Evolutionary conservation across 441 rosid species (phyloP).

Genomic region (Viola pubescens): DNA sequence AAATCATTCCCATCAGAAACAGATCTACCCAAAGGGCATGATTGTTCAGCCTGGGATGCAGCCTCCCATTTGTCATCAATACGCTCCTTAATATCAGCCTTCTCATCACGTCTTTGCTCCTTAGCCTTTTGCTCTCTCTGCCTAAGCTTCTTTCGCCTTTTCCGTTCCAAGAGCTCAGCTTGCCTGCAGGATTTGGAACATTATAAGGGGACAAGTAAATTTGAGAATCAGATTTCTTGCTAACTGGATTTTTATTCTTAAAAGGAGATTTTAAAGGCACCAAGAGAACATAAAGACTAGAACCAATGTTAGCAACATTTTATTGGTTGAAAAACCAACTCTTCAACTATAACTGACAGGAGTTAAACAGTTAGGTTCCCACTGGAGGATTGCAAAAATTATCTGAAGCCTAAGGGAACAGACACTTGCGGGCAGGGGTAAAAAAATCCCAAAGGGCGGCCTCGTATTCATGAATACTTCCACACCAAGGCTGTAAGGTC

Average conservation of each 20-base stretch:
- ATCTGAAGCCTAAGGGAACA: neutral
- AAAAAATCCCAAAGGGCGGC: no score
- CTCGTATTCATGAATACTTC: no score
- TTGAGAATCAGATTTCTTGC: conserved; percentile 3
- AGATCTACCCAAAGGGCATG: conserved; percentile 29
- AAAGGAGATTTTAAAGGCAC: neutral
- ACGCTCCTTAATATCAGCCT: conserved; percentile 31
- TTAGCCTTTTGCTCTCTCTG: conserved; percentile 79
- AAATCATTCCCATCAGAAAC: conserved; percentile 36
- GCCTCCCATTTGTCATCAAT: conserved; percentile 39
- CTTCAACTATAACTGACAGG: neutral
- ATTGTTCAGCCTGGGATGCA: conserved; percentile 38
- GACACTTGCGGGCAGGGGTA: neutral
- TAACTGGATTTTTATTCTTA: neutral
- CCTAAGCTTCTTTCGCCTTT: conserved; percentile 73
- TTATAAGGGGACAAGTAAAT: conserved; percentile 5
- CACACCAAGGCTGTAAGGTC: no score
- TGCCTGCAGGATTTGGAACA: conserved; percentile 40
- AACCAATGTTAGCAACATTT: neutral
- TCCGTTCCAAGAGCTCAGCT: conserved; percentile 76
- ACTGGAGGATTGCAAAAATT: neutral
- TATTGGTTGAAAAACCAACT: neutral
- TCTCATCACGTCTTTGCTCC: conserved; percentile 44
- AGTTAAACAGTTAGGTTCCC: neutral
- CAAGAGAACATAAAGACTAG: neutral